These are phyloP conservation scores for Micractinium conductrix DNA, from an alignment of 139 green algal genomes.

Conservation along the genomic window DNA sequence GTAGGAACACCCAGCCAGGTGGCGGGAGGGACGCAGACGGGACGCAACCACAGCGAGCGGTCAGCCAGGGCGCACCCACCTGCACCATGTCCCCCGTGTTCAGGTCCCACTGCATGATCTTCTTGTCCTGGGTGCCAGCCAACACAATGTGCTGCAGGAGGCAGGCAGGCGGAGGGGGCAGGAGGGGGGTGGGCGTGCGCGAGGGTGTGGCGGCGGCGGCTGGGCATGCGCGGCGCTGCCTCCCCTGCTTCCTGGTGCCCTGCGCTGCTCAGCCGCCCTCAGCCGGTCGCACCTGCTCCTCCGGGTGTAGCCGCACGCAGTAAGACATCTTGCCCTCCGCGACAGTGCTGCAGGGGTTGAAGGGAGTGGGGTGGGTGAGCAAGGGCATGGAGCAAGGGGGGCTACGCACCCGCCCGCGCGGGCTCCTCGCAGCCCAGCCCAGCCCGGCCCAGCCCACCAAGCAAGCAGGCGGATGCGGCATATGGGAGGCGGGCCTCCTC, in stretches of 20 bases:
- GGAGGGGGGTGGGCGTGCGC: background rate
- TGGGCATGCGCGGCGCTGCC: too few species aligned
- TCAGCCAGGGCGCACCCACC: too few species aligned
- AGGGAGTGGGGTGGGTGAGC: background rate
- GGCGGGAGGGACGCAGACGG: too few species aligned
- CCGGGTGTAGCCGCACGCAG: slow-evolving; percentile 91
- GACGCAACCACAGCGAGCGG: too few species aligned
- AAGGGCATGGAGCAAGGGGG: background rate
- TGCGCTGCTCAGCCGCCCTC: background rate
- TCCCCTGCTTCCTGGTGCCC: background rate
- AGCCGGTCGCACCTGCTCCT: slow-evolving; percentile 55
- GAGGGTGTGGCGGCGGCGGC: background rate
- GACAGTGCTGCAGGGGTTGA: slow-evolving; percentile 56
- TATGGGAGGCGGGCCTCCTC: too few species aligned
- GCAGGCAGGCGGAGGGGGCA: background rate
- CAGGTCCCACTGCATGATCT: slow-evolving; percentile 95
- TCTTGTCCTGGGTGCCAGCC: slow-evolving; percentile 85
- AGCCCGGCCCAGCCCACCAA: background rate
- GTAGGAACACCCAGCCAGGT: too few species aligned
- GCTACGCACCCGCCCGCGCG: background rate
- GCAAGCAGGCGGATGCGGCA: too few species aligned
- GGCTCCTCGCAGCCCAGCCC: background rate
- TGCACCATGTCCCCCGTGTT: slow-evolving; percentile 86
- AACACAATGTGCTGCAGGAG: slow-evolving; percentile 91
- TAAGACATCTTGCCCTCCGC: slow-evolving; percentile 84